Conservation (phyloP, 352 stramenopile species). For the Globisporangium lucens region DNA sequence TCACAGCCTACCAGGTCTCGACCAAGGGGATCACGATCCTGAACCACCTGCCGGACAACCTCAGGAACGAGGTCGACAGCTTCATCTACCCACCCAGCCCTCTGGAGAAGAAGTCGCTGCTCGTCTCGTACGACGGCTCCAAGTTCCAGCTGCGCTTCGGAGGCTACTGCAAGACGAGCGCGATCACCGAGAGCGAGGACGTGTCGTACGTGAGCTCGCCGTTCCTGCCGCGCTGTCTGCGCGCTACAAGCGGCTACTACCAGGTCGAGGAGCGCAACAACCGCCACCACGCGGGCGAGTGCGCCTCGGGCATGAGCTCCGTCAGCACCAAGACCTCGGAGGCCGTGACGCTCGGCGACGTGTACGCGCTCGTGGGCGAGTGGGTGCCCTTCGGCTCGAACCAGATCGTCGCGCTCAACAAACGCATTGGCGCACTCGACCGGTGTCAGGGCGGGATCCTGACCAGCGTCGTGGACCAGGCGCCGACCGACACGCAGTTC, state of each 20-base stretch:
- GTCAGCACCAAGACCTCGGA: slow-evolving; percentile 91
- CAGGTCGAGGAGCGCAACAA: slow-evolving; percentile 90
- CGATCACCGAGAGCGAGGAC: slow-evolving; percentile 96
- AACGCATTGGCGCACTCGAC: slow-evolving; percentile 95
- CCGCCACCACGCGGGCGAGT: slow-evolving; percentile 87
- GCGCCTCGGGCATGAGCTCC: slow-evolving; percentile 68
- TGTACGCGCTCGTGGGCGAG: slow-evolving; percentile 96
- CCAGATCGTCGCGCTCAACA: slow-evolving; percentile 97
- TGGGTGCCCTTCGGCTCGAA: slow-evolving; percentile 98
- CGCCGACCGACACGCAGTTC: slow-evolving; percentile 84
- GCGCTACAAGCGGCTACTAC: slow-evolving; percentile 73
- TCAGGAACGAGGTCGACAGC: slow-evolving; percentile 67
- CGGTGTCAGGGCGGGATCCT: slow-evolving; percentile 96
- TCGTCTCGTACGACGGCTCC: slow-evolving; percentile 61
- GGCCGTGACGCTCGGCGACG: slow-evolving; percentile 93
- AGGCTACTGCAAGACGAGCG: slow-evolving; percentile 87
- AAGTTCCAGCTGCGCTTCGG: slow-evolving; percentile 74
- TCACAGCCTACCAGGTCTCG: slow-evolving; percentile 95
- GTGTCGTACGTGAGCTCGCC: slow-evolving; percentile 97
- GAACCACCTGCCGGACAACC: slow-evolving; percentile 73
- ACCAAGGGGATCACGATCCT: slow-evolving; percentile 85
- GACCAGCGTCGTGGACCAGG: slow-evolving; percentile 89
- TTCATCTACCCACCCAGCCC: slow-evolving; percentile 55
- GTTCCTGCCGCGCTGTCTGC: slow-evolving; percentile 95
- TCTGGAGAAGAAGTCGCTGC: slow-evolving; percentile 41